Percentiles rank a stretch among this genome's conserved stretches.
Evolutionary conservation across 2,329 filamentous ascomycete species (phyloP).

Genomic region (Fusarium secorum): DNA sequence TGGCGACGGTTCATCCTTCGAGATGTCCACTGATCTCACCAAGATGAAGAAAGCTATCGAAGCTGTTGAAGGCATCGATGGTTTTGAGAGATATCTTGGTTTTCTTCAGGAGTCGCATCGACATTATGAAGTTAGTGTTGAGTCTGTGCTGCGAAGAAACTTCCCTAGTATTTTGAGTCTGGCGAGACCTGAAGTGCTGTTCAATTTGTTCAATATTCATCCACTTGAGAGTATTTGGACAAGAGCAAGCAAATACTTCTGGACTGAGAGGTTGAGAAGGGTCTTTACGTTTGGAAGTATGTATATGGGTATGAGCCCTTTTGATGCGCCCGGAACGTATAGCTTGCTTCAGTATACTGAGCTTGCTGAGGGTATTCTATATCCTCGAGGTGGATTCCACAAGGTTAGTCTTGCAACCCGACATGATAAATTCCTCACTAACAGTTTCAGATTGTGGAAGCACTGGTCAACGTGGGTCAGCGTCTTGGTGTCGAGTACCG

Average conservation of each 20-base stretch:
- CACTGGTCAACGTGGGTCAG: conserved; percentile 69
- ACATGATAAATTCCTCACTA: fast-evolving
- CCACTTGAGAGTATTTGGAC: conserved; percentile 76
- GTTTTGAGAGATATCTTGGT: conserved; percentile 72
- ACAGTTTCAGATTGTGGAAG: conserved; percentile 60
- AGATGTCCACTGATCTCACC: conserved; percentile 72
- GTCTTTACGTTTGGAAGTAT: conserved; percentile 82
- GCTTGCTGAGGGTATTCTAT: conserved; percentile 79
- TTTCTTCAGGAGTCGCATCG: conserved; percentile 73
- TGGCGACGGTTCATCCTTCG: conserved; percentile 69
- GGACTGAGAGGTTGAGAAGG: conserved; percentile 71
- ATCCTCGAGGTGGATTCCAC: conserved; percentile 75
- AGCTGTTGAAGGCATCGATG: conserved; percentile 74
- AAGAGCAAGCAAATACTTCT: conserved; percentile 72
- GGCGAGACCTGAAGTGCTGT: conserved; percentile 64
- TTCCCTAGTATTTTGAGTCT: conserved; percentile 69
- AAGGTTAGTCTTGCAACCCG: conserved; percentile 38
- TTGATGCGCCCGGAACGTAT: conserved; percentile 78
- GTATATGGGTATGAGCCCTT: conserved; percentile 85
- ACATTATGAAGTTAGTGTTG: conserved; percentile 74
- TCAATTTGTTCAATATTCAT: conserved; percentile 67
- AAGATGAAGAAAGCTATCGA: conserved; percentile 76
- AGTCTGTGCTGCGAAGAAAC: conserved; percentile 72
- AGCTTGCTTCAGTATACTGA: conserved; percentile 76
- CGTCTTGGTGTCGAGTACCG: conserved; percentile 69